Percentiles rank a stretch among this genome's conserved stretches.
Conservation (phyloP, 495 filamentous ascomycete genomes). For the Lepidopterella palustris region DNA sequence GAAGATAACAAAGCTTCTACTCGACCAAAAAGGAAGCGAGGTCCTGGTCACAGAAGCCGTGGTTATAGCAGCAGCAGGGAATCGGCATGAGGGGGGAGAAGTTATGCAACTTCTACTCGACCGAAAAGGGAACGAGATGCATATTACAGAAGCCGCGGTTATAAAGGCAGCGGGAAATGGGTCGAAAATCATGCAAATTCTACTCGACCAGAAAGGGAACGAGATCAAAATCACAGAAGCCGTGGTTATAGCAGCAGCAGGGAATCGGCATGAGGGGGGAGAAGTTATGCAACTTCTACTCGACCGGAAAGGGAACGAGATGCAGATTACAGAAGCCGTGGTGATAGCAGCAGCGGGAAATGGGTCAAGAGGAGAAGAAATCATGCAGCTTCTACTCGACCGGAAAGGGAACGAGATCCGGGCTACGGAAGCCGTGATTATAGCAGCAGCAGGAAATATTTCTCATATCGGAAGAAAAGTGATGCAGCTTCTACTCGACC, state of each 20-base stretch:
- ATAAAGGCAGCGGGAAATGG: neutral
- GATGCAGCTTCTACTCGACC: neutral
- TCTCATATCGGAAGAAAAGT: neutral
- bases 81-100: neutral
- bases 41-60: neutral
- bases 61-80: neutral
- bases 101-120: conserved; percentile 9
- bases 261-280: neutral
- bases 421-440: neutral
- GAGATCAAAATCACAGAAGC: neutral
- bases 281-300: conserved; percentile 7
- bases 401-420: neutral
- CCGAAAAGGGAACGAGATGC: neutral
- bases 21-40: neutral
- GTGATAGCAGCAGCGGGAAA: neutral
- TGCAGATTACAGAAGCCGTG: conserved; percentile 14
- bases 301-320: conserved; percentile 9
- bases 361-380: neutral
- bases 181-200: neutral
- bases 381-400: conserved; percentile 1
- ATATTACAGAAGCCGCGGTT: neutral
- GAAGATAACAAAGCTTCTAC: neutral
- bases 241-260: neutral
- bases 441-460: neutral
- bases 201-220: neutral